phyloP scores from a whole-genome alignment of 345 rosid genomes.

The Sisymbrium altissimum region DNA sequence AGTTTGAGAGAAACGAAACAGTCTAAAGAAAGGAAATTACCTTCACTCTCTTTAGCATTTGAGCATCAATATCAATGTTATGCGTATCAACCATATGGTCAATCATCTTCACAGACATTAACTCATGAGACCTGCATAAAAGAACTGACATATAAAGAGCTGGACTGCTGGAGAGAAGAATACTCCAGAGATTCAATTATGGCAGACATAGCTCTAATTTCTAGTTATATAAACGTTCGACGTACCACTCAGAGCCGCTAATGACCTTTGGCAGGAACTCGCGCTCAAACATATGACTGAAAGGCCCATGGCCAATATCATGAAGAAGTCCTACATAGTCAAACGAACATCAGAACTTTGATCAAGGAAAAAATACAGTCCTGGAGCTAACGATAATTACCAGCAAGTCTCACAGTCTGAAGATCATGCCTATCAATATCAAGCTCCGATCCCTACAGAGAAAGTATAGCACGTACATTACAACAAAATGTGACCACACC shows the following conservation, averaged over 20 bases:
- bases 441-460: constrained; percentile 78
- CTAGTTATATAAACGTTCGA: constrained; percentile 6
- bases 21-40: constrained; percentile 36
- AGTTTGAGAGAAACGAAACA: constrained; percentile 12
- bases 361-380: neutral
- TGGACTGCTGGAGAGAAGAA: constrained; percentile 5
- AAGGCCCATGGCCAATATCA: constrained; percentile 97
- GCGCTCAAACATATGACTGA: constrained; percentile 89
- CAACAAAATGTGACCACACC: constrained; percentile 14
- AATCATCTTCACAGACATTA: constrained; percentile 73
- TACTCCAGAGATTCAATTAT: neutral
- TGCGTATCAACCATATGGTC: constrained; percentile 82
- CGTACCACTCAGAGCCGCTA: constrained; percentile 54
- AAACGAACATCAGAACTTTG: constrained; percentile 6
- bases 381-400: constrained; percentile 36
- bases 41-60: constrained; percentile 78
- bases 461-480: constrained; percentile 4
- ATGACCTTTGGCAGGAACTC: constrained; percentile 78
- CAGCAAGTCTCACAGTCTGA: constrained; percentile 88
- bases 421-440: constrained; percentile 74
- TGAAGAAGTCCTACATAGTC: constrained; percentile 72
- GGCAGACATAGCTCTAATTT: neutral
- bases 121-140: constrained; percentile 75
- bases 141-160: constrained; percentile 9
- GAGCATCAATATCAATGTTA: constrained; percentile 72